phyloP scores from a whole-genome alignment of 1,139 yeast genomes.

The Candida sanyaensis region DNA sequence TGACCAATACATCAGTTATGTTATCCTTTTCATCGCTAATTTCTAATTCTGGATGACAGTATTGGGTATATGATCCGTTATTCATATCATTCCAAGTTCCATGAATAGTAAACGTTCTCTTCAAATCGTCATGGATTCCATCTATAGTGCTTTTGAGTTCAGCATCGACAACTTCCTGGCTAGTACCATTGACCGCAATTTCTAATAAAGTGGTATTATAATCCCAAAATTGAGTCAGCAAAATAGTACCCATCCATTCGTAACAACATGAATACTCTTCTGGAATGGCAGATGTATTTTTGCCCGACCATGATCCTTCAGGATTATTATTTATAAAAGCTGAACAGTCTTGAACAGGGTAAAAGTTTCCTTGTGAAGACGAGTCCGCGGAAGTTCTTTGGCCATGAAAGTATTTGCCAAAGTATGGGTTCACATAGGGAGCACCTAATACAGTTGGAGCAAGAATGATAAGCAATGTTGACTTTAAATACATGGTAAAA shows the following conservation, averaged over 20 bases:
- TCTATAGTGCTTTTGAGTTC: constrained; percentile 10
- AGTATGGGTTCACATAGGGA: constrained; percentile 12
- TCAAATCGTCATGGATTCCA: constrained; percentile 13
- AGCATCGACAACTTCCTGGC: constrained; percentile 15
- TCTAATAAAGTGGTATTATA: constrained; percentile 27
- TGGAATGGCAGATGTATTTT: constrained; percentile 26
- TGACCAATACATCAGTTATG: constrained; percentile 30
- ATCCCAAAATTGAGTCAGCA: constrained; percentile 47
- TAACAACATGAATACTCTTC: constrained; percentile 32
- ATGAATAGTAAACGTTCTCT: constrained; percentile 38
- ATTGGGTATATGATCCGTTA: constrained; percentile 35
- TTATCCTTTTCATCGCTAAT: constrained; percentile 28
- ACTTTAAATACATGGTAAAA: background rate
- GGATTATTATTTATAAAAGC: constrained; percentile 9
- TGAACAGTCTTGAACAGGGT: constrained; percentile 14
- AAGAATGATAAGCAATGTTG: constrained; percentile 5
- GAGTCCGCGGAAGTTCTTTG: constrained; percentile 14
- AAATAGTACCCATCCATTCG: constrained; percentile 35
- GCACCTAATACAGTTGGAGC: constrained; percentile 8
- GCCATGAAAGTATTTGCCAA: constrained; percentile 15
- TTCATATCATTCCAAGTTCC: constrained; percentile 46
- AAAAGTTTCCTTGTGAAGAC: constrained; percentile 12
- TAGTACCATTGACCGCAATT: constrained; percentile 21
- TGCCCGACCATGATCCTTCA: constrained; percentile 26
- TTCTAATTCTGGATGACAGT: constrained; percentile 34